Evolutionary conservation across 2,329 filamentous ascomycete genomes (phyloP), one percentile per base, ranked within the genome.

Genomic region (Fusarium neocosmosporiellum): DNA sequence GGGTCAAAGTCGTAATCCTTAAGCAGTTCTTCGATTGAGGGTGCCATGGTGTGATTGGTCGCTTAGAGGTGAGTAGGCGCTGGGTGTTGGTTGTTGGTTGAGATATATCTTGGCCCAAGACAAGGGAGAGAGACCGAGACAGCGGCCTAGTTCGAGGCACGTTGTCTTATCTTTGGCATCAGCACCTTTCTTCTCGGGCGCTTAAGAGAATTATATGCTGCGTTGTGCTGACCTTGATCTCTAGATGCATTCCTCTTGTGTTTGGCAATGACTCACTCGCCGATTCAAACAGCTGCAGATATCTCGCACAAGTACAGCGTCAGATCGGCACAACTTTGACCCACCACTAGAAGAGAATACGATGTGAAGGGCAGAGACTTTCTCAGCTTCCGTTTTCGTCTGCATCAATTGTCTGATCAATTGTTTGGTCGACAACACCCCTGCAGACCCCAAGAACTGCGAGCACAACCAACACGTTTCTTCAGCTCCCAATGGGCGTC

Each of bases 401-500:
- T 46, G 41, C 22, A 46, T 46, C 41, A 27, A 46, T 46, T 43
- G 41, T 46, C 41, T 50, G 24, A 50, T 50, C 41, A 27, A 46
- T 46, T 43, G 41, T 46, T 22, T 50, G 24, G 29, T 50, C 24
- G 24, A 50, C 24, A 27, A 50, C 4, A 29, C 46, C 46, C 46
- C 46, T 48, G 43, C 16, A 48, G 16, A 71, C 43, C 62, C 50
- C 36, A 63, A 24, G 27, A 46, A 54, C 81, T 10, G 77, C 67
- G 43, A 50, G 11, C 20, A 34, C 59, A 63, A 73, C 70, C 68
- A 71, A 57, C 81, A 73, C 53, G 14, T 55, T 66, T 59, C 87
- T 70, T 82, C 83, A 86, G 18, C 86, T 82, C 22, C 84, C 78
- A 75, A 72, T 72, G 24, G 29, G 9, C 5, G 22, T 43, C 29